Percentiles rank a stretch among this genome's conserved stretches.
These are phyloP conservation scores for Hanseniaspora valbyensis DNA, from an alignment of 805 yeast species.

Conservation along the genomic window DNA sequence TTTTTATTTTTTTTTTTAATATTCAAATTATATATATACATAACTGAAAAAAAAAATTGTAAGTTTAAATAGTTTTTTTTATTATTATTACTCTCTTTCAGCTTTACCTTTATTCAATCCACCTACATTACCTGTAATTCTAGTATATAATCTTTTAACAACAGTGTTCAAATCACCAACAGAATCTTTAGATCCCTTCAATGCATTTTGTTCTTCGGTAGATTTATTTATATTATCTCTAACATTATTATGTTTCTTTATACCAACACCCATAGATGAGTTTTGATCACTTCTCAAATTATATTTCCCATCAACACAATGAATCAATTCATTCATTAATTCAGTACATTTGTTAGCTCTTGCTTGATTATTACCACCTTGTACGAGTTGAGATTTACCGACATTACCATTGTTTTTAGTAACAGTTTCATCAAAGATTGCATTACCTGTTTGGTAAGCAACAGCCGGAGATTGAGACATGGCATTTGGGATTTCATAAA, in stretches of 20 bases:
- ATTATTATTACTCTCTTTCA: neutral
- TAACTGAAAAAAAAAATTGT: neutral
- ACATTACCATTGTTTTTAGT: constrained; percentile 6
- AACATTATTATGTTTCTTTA: constrained; percentile 21
- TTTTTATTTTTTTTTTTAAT: neutral
- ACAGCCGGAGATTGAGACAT: constrained; percentile 34
- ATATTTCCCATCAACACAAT: constrained; percentile 47
- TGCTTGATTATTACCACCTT: constrained; percentile 13
- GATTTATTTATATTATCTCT: neutral
- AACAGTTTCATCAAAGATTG: constrained; percentile 9
- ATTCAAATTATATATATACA: neutral
- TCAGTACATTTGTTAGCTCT: constrained; percentile 46
- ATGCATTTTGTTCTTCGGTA: constrained; percentile 23
- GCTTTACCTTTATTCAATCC: neutral
- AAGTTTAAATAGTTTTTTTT: neutral
- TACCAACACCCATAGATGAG: constrained; percentile 1
- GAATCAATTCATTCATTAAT: constrained; percentile 58
- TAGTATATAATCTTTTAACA: neutral
- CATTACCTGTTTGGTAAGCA: constrained; percentile 13
- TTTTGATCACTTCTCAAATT: constrained; percentile 23
- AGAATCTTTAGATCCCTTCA: neutral
- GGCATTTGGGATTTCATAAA: constrained; percentile 53
- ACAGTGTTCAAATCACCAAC: constrained; percentile 1
- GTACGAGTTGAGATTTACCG: constrained; percentile 4
- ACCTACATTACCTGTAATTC: constrained; percentile 5